Conservation (phyloP, 768 basidiomycete species). For the Pholiota microspora region DNA sequence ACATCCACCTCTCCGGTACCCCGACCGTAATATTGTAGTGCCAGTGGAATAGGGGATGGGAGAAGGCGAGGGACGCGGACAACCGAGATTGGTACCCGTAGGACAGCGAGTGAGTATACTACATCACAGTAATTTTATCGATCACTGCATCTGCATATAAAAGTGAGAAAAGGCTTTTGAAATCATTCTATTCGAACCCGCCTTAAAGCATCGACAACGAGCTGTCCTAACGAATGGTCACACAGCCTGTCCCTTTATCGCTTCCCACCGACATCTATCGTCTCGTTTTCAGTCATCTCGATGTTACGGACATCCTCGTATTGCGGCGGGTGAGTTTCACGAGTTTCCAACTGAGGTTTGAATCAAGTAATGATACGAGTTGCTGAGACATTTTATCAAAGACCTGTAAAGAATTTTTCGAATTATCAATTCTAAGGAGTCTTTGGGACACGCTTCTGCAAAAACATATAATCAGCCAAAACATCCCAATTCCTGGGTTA, state of each 20-base stretch:
- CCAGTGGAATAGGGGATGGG: slow-evolving; percentile 12
- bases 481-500: slow-evolving; percentile 48
- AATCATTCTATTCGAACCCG: neutral
- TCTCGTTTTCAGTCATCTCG: slow-evolving; percentile 39
- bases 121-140: slow-evolving; percentile 4
- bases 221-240: no score
- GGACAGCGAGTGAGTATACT: neutral
- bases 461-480: slow-evolving; percentile 35
- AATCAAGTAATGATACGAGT: neutral
- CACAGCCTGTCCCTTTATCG: slow-evolving; percentile 13
- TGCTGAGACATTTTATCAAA: slow-evolving; percentile 17
- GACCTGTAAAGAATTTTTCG: slow-evolving; percentile 44
- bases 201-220: neutral
- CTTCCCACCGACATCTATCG: slow-evolving; percentile 52
- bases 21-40: neutral
- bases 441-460: slow-evolving; percentile 50
- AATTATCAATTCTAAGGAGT: slow-evolving; percentile 42
- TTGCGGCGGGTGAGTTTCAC: slow-evolving; percentile 50
- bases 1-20: neutral
- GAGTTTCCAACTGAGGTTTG: no score
- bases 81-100: slow-evolving; percentile 2
- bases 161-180: neutral
- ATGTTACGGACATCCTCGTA: slow-evolving; percentile 38
- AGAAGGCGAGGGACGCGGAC: slow-evolving; percentile 24
- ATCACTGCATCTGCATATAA: slow-evolving; percentile 1